Evolutionary conservation across 805 yeast species (phyloP), one percentile per base, ranked within the genome.

Genomic region (Wickerhamomyces strasburgensis): DNA sequence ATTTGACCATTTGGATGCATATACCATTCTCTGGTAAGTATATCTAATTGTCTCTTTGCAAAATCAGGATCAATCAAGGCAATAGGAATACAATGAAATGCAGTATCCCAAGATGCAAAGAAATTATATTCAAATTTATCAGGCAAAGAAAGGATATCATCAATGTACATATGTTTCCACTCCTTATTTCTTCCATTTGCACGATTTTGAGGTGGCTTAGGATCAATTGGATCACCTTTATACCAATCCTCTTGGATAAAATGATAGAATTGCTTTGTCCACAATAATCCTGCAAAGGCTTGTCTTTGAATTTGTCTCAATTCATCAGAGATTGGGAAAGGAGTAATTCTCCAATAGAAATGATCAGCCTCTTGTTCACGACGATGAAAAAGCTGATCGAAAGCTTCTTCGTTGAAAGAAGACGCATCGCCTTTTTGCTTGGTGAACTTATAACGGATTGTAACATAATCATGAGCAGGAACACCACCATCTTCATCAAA

Each of bases 1-100:
- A 87, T 77, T 61, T 89, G 96, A n/a, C 97, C 97, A 58, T 88
- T 88, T 31, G 96, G 96, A 57, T 90, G 96, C 94, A 87, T 86
- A 57, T 88, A 88, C 96, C 96, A 88, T 62, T 88, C 97, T 55
- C 96, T 73, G 21, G 95, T 82, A 57, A 88, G 66, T 39, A 88
- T 65, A 57, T 83, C 95, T 49, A 88, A 71, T 63, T 88, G 96
- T 50, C 76, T 80, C 60, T 88, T 88, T 25, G 96, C 94, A 64
- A 85, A 88, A 38, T 75, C 86, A 2, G 96, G 95, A 59, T 88
- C 97, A 54, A 88, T 78, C 88, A 88, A 84, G 5, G 96, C 90
- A 44, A 88, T 64, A 10, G 97, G 96, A 49, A 88, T 75, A 51
- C 95, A 84, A 62, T 88, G 97, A 77, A 88, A 88, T 0, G 96